phyloP scores from a whole-genome alignment of 2,329 filamentous ascomycete genomes.

The Furcasterigmium furcatum region DNA sequence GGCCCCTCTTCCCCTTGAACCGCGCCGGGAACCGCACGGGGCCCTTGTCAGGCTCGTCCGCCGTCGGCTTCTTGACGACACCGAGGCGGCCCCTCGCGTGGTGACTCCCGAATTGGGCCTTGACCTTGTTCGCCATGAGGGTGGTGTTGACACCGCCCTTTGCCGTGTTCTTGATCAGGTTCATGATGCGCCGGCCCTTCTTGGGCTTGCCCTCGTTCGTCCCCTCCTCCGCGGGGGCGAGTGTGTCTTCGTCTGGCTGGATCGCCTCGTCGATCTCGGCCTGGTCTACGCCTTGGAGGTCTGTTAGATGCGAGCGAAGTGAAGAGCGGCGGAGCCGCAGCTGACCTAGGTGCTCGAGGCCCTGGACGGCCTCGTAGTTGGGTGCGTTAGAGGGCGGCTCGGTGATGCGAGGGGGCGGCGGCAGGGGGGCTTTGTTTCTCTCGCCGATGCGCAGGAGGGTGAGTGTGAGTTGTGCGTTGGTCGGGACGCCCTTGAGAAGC shows the following conservation, averaged over 20 bases:
- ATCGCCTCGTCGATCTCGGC: slow-evolving; percentile 66
- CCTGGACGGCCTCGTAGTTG: slow-evolving; percentile 40
- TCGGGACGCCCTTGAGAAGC: slow-evolving; percentile 77
- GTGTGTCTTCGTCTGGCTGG: slow-evolving; percentile 36
- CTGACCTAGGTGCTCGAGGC: slow-evolving; percentile 30
- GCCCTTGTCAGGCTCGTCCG: slow-evolving; percentile 47
- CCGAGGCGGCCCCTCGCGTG: slow-evolving; percentile 70
- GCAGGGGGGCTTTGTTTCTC: slow-evolving; percentile 74
- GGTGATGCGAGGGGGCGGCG: slow-evolving; percentile 45
- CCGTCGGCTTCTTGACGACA: slow-evolving; percentile 47
- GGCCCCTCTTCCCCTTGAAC: slow-evolving; percentile 67
- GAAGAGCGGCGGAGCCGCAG: background rate
- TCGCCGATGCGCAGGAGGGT: slow-evolving; percentile 81
- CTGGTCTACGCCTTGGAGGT: slow-evolving; percentile 44
- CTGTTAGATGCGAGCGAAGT: slow-evolving; percentile 11
- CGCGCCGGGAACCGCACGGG: slow-evolving; percentile 76
- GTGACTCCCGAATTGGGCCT: slow-evolving; percentile 58
- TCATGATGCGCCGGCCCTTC: slow-evolving; percentile 47
- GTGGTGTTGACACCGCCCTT: slow-evolving; percentile 72
- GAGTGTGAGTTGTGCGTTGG: slow-evolving; percentile 79
- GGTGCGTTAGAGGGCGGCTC: slow-evolving; percentile 31
- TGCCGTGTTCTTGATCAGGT: slow-evolving; percentile 65
- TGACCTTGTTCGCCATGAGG: slow-evolving; percentile 67
- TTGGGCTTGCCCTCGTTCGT: slow-evolving; percentile 41
- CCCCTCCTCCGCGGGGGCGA: slow-evolving; percentile 41